These are phyloP conservation scores for Penicillium hordei DNA, from an alignment of 2,329 filamentous ascomycete species.

Conservation along the genomic window DNA sequence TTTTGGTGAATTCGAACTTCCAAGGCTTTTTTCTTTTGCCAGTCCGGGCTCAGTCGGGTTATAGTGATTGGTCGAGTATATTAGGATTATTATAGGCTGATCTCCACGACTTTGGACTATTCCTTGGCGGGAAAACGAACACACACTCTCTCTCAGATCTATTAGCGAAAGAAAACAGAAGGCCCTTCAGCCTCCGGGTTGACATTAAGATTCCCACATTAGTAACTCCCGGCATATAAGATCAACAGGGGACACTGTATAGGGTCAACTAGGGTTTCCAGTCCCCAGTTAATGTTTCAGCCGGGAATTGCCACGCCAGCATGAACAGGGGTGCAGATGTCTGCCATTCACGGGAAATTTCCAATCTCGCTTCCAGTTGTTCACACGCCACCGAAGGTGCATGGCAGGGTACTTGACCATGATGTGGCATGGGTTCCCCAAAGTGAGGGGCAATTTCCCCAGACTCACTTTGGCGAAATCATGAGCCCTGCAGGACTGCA, in stretches of 20 bases:
- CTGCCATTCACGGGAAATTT: not conserved
- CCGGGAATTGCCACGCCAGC: conserved; percentile 16
- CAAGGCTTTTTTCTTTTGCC: not conserved
- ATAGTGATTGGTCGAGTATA: not conserved
- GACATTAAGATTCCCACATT: not conserved
- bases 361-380: conserved; percentile 13
- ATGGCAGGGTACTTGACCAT: not conserved
- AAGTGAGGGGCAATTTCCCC: conserved; percentile 16
- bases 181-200: not conserved
- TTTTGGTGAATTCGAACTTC: conserved; percentile 9
- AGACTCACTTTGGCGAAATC: conserved; percentile 2
- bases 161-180: not conserved
- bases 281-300: conserved; percentile 4
- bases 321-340: conserved; percentile 12
- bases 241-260: not conserved
- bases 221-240: conserved; percentile 15
- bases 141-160: not conserved
- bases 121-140: not conserved
- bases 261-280: not conserved
- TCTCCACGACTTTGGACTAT: not conserved
- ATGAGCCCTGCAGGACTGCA: conserved; percentile 14
- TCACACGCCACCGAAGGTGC: conserved; percentile 14
- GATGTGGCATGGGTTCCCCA: conserved; percentile 3
- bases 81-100: not conserved
- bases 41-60: not conserved